Evolutionary conservation across 345 rosid genomes (phyloP).

Genomic region (Garcia nutans): DNA sequence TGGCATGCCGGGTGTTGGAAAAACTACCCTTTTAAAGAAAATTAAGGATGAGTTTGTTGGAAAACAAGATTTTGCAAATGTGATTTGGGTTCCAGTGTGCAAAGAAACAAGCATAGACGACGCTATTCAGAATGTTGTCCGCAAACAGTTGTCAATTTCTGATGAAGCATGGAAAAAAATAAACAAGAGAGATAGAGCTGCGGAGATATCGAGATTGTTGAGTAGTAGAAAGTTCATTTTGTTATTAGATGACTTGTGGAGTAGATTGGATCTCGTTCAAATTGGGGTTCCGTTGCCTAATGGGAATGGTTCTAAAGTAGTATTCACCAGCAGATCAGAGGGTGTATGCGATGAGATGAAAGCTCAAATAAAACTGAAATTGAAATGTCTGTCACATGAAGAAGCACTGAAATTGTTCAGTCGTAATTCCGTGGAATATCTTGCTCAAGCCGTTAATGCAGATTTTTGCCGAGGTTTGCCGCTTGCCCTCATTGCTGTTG

Average conservation of each 20-base stretch:
- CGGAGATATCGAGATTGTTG: neutral
- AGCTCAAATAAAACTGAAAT: neutral
- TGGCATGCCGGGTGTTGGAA: neutral
- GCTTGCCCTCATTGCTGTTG: neutral
- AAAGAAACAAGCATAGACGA: neutral
- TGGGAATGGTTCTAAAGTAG: neutral
- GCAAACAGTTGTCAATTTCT: neutral
- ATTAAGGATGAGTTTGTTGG: neutral
- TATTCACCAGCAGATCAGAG: neutral
- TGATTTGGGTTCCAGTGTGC: neutral
- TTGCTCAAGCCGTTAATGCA: neutral
- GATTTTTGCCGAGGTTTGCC: slow-evolving; percentile 9
- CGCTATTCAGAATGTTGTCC: neutral
- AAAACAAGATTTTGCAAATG: neutral
- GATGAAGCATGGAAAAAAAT: neutral
- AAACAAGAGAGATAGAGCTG: neutral
- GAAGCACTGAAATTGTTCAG: neutral
- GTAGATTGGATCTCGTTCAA: neutral
- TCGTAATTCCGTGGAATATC: neutral
- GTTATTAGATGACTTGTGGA: neutral
- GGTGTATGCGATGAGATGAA: neutral
- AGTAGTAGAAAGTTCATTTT: neutral
- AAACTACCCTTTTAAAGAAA: neutral
- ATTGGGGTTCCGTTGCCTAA: neutral
- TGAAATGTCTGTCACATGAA: neutral